These are phyloP conservation scores for Geotrichum macrosporum DNA, from an alignment of 1,139 yeast genomes.

Conservation along the genomic window DNA sequence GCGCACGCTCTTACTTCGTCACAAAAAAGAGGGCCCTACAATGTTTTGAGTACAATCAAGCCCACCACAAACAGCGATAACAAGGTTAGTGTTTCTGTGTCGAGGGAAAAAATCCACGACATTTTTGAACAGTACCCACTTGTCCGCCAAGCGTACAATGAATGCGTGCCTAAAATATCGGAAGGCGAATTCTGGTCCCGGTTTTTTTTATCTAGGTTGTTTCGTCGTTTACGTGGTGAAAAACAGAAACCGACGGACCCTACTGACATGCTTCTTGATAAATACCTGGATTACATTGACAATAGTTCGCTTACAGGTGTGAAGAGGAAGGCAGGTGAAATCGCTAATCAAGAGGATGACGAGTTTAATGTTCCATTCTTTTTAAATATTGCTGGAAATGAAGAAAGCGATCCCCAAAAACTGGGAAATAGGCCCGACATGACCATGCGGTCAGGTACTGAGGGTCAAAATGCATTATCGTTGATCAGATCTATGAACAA, in stretches of 20 bases:
- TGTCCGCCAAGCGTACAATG: constrained; percentile 84
- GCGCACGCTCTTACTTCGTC: constrained; percentile 80
- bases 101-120: constrained; percentile 84
- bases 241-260: constrained; percentile 68
- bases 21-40: constrained; percentile 89
- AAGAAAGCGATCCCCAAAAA: constrained; percentile 71
- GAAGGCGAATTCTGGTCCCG: constrained; percentile 98
- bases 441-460: constrained; percentile 64
- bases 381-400: constrained; percentile 74
- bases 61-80: constrained; percentile 70
- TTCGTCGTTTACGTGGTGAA: constrained; percentile 86
- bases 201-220: constrained; percentile 83
- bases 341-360: constrained; percentile 25
- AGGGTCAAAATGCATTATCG: constrained; percentile 62
- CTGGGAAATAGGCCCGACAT: constrained; percentile 81
- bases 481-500: constrained; percentile 86
- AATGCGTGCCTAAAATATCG: constrained; percentile 78
- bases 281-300: constrained; percentile 48
- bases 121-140: constrained; percentile 92
- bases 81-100: constrained; percentile 85
- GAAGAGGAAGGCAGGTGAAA: constrained; percentile 47
- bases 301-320: constrained; percentile 14
- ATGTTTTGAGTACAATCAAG: constrained; percentile 86
- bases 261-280: constrained; percentile 80
- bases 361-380: constrained; percentile 35